Percentiles rank a stretch among this genome's conserved stretches.
Conservation (phyloP, 768 basidiomycete species). For the Nevesoporus exiguus region DNA sequence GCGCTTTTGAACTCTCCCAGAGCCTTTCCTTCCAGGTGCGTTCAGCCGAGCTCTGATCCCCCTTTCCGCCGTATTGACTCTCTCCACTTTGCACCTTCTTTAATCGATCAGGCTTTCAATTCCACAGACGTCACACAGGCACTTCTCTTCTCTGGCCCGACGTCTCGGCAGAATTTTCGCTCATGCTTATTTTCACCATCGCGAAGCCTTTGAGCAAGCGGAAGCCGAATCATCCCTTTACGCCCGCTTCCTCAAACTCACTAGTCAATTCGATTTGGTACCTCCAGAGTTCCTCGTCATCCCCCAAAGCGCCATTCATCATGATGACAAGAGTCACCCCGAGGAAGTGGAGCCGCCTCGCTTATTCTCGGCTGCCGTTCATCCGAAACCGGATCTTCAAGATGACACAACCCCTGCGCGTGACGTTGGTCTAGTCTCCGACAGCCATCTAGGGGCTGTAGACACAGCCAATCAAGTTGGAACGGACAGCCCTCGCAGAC, state of each 20-base stretch:
- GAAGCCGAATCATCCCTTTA: conserved; percentile 90
- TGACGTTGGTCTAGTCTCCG: conserved; percentile 9
- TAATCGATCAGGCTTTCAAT: conserved; percentile 63
- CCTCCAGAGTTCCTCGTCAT: conserved; percentile 82
- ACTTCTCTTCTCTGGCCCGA: conserved; percentile 85
- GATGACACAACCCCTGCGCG: conserved; percentile 6
- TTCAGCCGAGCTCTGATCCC: conserved; percentile 13
- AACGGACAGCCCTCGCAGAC: conserved; percentile 41
- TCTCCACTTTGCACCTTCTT: background rate
- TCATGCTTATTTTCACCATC: conserved; percentile 94
- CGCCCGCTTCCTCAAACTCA: conserved; percentile 83
- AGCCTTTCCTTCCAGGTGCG: conserved; percentile 87
- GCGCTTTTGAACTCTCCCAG: conserved; percentile 87
- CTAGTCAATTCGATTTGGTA: conserved; percentile 76
- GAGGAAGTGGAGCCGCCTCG: conserved; percentile 39
- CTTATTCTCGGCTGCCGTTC: conserved; percentile 39
- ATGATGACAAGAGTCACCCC: conserved; percentile 24
- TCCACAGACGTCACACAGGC: conserved; percentile 74
- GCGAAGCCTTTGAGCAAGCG: conserved; percentile 85
- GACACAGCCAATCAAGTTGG: conserved; percentile 12
- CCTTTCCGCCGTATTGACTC: conserved; percentile 21
- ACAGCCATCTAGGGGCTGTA: conserved; percentile 21
- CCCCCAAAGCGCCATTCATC: conserved; percentile 42
- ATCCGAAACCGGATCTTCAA: conserved; percentile 23
- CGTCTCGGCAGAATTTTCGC: conserved; percentile 94